phyloP scores from a whole-genome alignment of 1,284 basidiomycete genomes.

The Boletellus sp. region DNA sequence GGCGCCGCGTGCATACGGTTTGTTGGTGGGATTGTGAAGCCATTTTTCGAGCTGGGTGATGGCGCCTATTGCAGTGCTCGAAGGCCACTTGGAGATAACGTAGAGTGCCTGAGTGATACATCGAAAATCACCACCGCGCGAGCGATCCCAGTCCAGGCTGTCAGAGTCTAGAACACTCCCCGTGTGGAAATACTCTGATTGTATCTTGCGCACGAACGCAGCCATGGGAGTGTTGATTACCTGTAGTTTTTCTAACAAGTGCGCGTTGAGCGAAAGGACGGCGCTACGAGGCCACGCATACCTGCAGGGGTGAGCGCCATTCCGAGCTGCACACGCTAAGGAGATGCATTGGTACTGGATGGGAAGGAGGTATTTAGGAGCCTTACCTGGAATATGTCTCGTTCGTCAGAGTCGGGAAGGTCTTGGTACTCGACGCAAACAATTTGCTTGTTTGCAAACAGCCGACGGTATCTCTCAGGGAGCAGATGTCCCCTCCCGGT shows the following conservation, averaged over 20 bases:
- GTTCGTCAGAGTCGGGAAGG: conserved; percentile 53
- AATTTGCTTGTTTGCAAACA: conserved; percentile 65
- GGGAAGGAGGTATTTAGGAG: too few species aligned
- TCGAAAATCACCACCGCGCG: conserved; percentile 61
- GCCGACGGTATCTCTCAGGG: conserved; percentile 46
- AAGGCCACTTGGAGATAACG: conserved; percentile 43
- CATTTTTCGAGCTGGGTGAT: conserved; percentile 52
- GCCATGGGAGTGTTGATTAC: conserved; percentile 53
- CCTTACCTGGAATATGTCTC: conserved; percentile 72
- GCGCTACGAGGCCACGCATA: conserved; percentile 12
- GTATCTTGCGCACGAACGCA: conserved; percentile 50
- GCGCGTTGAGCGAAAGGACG: not conserved
- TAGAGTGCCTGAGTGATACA: conserved; percentile 54
- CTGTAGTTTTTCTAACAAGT: conserved; percentile 56
- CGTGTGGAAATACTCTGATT: conserved; percentile 42
- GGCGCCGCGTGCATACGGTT: conserved; percentile 1
- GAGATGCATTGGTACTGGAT: not conserved
- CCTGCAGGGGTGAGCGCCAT: conserved; percentile 73
- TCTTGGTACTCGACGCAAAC: conserved; percentile 71
- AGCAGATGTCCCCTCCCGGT: conserved; percentile 35
- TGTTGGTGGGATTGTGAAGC: conserved; percentile 36
- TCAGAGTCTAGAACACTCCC: conserved; percentile 38
- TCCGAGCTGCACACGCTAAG: conserved; percentile 69
- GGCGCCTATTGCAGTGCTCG: conserved; percentile 32
- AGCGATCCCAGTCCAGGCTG: conserved; percentile 53